Conservation (phyloP, 177 flowering plant genomes). For the Tripterygium wilfordii region DNA sequence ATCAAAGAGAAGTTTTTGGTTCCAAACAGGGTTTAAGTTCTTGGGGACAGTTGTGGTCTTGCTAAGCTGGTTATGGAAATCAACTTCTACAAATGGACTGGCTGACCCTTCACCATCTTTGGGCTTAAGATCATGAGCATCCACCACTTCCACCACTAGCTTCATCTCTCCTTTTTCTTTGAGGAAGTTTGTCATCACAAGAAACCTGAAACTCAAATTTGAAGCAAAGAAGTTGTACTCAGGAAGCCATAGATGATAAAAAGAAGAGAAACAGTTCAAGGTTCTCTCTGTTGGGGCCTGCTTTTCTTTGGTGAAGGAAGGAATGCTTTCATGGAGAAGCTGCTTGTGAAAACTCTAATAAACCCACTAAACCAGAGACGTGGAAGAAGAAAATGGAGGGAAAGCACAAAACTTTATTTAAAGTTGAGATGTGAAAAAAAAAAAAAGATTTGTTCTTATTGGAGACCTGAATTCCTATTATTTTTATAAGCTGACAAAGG, state of each 20-base stretch:
- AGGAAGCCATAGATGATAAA: constrained; percentile 9
- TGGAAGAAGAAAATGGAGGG: constrained; percentile 20
- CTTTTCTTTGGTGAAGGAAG: constrained; percentile 14
- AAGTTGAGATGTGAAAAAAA: constrained; percentile 3
- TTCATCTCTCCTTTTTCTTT: constrained; percentile 21
- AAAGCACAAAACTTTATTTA: constrained; percentile 23
- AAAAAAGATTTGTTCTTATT: not conserved
- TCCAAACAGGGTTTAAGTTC: constrained; percentile 34
- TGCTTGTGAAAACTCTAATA: not conserved
- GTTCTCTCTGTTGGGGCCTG: not conserved
- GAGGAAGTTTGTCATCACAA: constrained; percentile 17
- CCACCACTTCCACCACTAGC: constrained; percentile 35
- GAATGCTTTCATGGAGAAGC: constrained; percentile 28
- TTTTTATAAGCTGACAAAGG: not conserved
- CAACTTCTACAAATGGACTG: constrained; percentile 27
- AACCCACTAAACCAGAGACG: no score
- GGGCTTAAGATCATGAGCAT: constrained; percentile 23
- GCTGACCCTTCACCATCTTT: constrained; percentile 31
- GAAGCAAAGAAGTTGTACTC: constrained; percentile 28
- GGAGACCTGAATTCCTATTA: not conserved
- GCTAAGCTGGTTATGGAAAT: constrained; percentile 24
- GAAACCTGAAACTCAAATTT: constrained; percentile 18
- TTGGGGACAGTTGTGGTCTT: constrained; percentile 21
- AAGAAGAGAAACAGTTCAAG: not conserved
- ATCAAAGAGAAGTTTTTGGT: constrained; percentile 24